Base-by-base conservation (phyloP, 805 yeast species). In the Priceomyces haplophilus region DNA sequence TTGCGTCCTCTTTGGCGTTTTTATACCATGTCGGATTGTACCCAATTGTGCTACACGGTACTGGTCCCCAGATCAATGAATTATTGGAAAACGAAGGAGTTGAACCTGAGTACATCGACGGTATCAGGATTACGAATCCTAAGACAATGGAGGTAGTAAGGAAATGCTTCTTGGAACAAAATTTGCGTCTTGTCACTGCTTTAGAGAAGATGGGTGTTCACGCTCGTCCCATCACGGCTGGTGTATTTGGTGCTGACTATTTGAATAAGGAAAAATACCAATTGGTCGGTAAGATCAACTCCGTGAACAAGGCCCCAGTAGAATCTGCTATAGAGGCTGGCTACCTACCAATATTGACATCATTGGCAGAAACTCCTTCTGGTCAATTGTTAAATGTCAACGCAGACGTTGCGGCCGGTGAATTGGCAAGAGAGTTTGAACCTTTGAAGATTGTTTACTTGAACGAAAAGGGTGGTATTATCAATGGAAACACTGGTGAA, bases 371-470 rank as follows among this genome's bases (percentile, higher is more conserved):
- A 69, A 93, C 98, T 15, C 79, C 93, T 13, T 87, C 93, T 2
- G 99, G 99, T 25, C 99, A 93, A 72, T 85, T 93, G 64, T 76
- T 93, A 62, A 93, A 93, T 56, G 98, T 93, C 47, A 93, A 93
- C 61, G 99, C 99, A 6, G 99, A 93, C 61, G 97, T 93, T 40
- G 99, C 98, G 34, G 99, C 99, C 36, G 95, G 97, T 55, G 98
- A 93, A 67, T 76, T 93, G 52, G 97, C 99, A 18, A 79, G 97
- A 59, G 96, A 88, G 40, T 87, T 93, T 55, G 97, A 93, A 69
- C 99, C 99, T 6, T 79, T 93, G 58, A 93, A 93, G 69, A 91
- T 93, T 50, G 99, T 93, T 34, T 93, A 91, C 64, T 73, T 93
- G 64, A 90, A 89, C 67, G 99, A 93, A 67, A 93, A 93, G 69